Evolutionary conservation across 805 yeast species (phyloP), one percentile per base, ranked within the genome.

Genomic region (Candida palmyrensis): DNA sequence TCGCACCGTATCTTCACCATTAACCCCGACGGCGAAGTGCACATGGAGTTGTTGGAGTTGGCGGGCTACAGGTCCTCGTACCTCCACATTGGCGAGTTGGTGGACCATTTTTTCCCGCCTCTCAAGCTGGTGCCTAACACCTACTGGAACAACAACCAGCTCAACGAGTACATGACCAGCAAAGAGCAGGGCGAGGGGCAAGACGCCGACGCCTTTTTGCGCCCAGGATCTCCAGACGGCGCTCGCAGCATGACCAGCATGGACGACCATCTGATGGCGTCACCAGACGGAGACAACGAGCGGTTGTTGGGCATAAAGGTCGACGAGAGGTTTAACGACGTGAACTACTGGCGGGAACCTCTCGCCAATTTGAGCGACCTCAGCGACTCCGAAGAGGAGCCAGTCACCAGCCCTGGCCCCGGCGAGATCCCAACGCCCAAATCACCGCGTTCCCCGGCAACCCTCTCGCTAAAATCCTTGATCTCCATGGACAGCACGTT

Each of bases 101-200:
- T 92, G 9, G 98, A 92, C 58, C 97, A 92, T 56, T 89, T 89
- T 56, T 92, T 92, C 71, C 98, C 98, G 6, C 96, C 97, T 0
- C 53, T 65, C 20, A 51, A 47, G 31, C 53, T 51, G 36, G 59
- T 63, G 22, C 47, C 50, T n/a, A 53, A 53, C 29, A 33, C 57
- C 8, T 47, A 52, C 37, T 62, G 65, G 66, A 57, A 62, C 37
- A 51, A 59, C 34, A 40, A 49, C 26, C 68, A 62, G 41, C 55
- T 57, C 32, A 45, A 54, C 37, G 55, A 59, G 34, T 62, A 59
- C 38, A 58, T 62, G 39, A 40, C 40, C 25, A 33, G 37, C 27
- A 49, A 48, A 33, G n/a, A n/a, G n/a, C 43, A 41, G 12, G 36
- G 29, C 9, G 27, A 29, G 11, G 29, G 38, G 21, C 31, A 32